phyloP scores from a whole-genome alignment of 1,139 yeast species.

The Kluyveromyces marxianus region DNA sequence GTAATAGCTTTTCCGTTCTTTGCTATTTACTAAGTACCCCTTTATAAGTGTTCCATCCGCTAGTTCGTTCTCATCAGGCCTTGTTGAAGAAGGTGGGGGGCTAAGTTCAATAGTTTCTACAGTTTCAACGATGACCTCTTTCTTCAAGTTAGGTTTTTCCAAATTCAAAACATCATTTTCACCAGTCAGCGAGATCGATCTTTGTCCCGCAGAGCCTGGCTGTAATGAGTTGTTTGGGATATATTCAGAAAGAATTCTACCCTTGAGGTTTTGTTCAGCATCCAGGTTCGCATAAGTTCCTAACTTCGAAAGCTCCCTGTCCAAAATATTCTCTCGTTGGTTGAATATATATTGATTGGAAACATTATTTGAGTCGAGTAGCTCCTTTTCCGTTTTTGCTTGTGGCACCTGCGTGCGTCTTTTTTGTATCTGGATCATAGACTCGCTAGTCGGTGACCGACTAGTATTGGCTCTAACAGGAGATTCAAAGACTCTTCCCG shows the following conservation, averaged over 20 bases:
- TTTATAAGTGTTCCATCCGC: background rate
- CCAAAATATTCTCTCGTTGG: background rate
- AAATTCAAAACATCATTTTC: background rate
- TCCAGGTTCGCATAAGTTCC: slow-evolving; percentile 1
- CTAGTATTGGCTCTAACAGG: slow-evolving; percentile 11
- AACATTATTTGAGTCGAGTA: too few species aligned
- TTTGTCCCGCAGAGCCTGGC: background rate
- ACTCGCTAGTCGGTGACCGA: background rate
- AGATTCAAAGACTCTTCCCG: slow-evolving; percentile 22
- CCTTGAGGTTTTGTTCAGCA: background rate
- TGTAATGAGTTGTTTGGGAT: slow-evolving; percentile 2
- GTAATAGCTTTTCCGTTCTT: background rate
- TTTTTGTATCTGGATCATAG: slow-evolving; percentile 2
- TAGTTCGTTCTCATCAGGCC: background rate
- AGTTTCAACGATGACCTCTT: background rate
- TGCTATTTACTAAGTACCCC: slow-evolving; percentile 1
- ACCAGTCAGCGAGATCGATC: background rate
- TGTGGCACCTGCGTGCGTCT: background rate
- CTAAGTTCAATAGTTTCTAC: background rate
- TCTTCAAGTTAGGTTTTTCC: background rate
- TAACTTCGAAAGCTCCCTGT: slow-evolving; percentile 1
- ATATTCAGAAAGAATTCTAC: slow-evolving; percentile 15
- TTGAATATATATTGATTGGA: too few species aligned
- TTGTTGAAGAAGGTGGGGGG: background rate
- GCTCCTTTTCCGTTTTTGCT: too few species aligned